Evolutionary conservation across 495 filamentous ascomycete species (phyloP), one percentile per base, ranked within the genome.

Genomic region (Aspergillus bridgeri): DNA sequence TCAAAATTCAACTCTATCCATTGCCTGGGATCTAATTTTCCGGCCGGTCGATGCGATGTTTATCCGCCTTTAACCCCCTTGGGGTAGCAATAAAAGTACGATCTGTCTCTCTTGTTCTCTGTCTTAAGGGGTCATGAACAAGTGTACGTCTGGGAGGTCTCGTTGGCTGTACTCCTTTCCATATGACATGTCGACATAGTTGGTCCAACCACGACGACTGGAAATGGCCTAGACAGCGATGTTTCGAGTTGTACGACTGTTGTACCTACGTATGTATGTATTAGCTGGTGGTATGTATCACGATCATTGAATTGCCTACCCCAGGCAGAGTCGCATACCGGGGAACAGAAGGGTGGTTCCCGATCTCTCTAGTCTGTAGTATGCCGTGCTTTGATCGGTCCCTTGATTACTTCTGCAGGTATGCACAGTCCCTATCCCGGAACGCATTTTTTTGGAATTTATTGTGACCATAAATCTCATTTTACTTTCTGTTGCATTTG

Each of bases 321-420:
- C 43, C 43, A 48, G 48, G 25, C 25, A 25, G 43, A 57, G 56
- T 63, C 56, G 49, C 60, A 63, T 66, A 61, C 58, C 60, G 58
- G 59, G 62, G 64, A 55, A 66, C 49, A 29, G 51, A 25, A 24
- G 20, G 48, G 42, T 46, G 51, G 45, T 29, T 61, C 60, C 58
- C 64, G 64, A 66, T 63, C 64, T 58, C 50, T 46, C n/a, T 59
- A 60, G 61, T 66, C 60, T 56, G 61, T 54, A 60, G 24, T 56
- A 56, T 47, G 46, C 33, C 44, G 38, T 20, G 44, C 19, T 29
- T 46, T 45, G 29, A 56, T 48, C 53, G 53, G 53, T 48, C 18
- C 52, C 52, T 46, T 54, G 42, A 27, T 46, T 54, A 19, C 44
- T 42, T 54, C 47, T 51, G 54, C 55, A 59, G 48, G 19, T 50